Percentiles rank a stretch among this genome's conserved stretches.
Evolutionary conservation across 2,329 filamentous ascomycete species (phyloP).

Genomic region (Clarireedia hainanense): DNA sequence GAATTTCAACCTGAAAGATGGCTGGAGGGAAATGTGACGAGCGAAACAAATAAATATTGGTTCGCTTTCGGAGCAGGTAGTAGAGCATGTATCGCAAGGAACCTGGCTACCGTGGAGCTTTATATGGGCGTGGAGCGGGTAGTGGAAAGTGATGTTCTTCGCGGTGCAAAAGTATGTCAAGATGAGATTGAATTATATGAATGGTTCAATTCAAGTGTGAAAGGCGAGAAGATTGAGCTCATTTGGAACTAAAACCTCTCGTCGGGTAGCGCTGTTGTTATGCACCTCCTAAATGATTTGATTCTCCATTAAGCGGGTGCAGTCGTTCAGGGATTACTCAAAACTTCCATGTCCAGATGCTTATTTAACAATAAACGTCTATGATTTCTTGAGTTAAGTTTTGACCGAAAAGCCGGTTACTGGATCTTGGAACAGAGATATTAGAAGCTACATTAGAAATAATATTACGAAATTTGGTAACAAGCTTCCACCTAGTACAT

Average conservation of each 20-base stretch:
- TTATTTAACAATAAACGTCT: too few relatives aligned
- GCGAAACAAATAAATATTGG: constrained; percentile 35
- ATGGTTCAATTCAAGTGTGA: constrained; percentile 26
- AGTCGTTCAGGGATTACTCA: too few relatives aligned
- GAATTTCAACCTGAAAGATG: constrained; percentile 42
- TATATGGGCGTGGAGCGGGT: constrained; percentile 35
- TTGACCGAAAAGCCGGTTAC: too few relatives aligned
- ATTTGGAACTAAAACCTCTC: constrained; percentile 16
- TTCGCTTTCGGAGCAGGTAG: constrained; percentile 43
- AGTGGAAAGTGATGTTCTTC: constrained; percentile 36
- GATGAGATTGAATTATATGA: constrained; percentile 42
- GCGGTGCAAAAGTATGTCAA: constrained; percentile 34
- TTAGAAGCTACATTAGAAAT: too few relatives aligned
- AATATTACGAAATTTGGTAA: too few relatives aligned
- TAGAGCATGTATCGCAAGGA: constrained; percentile 42
- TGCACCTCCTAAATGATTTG: too few relatives aligned
- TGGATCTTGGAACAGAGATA: too few relatives aligned
- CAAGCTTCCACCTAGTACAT: too few relatives aligned
- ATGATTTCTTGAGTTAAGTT: too few relatives aligned
- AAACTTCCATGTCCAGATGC: too few relatives aligned
- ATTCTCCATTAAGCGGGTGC: too few relatives aligned
- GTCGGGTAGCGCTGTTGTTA: too few relatives aligned
- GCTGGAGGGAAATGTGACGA: constrained; percentile 30
- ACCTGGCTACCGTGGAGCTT: constrained; percentile 39
- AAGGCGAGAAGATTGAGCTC: constrained; percentile 39